These are phyloP conservation scores for Trypanosoma avium DNA, from an alignment of 208 protist genomes.

Conservation along the genomic window DNA sequence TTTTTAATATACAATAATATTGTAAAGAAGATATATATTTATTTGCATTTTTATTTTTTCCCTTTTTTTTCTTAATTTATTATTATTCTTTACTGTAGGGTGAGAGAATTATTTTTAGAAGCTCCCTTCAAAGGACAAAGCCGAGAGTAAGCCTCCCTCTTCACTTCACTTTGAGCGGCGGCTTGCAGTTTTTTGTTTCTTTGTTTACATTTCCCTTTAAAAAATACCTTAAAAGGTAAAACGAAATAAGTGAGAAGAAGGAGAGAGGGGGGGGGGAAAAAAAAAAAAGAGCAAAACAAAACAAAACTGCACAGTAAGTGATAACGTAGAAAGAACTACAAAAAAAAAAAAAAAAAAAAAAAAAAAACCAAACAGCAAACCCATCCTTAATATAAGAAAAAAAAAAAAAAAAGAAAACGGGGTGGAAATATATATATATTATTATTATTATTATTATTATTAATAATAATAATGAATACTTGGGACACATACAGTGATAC, in stretches of 20 bases:
- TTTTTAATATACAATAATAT: too few species aligned
- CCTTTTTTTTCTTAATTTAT: too few species aligned
- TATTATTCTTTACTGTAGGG: too few species aligned
- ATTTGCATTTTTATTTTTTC: too few species aligned
- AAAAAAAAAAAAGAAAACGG: not conserved
- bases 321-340: not conserved
- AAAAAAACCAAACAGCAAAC: not conserved
- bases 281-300: not conserved
- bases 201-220: not conserved
- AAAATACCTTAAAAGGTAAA: not conserved
- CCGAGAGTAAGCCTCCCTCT: too few species aligned
- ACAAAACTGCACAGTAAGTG: too few species aligned
- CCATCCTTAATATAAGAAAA: not conserved
- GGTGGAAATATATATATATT: not conserved
- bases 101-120: too few species aligned
- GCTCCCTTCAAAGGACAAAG: too few species aligned
- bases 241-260: not conserved
- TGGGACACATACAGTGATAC: not conserved
- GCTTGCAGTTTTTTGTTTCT: too few species aligned
- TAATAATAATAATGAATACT: not conserved
- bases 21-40: too few species aligned
- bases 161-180: too few species aligned
- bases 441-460: not conserved
- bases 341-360: not conserved
- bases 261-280: not conserved